Base-by-base conservation (phyloP, 345 rosid species). In the Lepidium aucheri region DNA sequence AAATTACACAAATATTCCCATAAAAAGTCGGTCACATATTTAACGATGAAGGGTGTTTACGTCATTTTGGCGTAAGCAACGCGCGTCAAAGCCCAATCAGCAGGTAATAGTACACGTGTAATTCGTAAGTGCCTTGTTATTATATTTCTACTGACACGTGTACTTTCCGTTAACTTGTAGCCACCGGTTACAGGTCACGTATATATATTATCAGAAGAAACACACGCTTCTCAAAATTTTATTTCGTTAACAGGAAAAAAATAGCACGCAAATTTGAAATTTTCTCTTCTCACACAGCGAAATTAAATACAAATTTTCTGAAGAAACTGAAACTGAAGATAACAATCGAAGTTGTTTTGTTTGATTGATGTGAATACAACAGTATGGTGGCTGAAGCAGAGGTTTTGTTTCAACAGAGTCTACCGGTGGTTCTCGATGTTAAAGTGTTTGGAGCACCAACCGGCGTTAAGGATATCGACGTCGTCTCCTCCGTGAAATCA, bases 361-460 rank as follows among this genome's bases (percentile, higher is more conserved):
- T 61, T 26, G 35, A 42, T 55, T 57, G 13, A 55, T 50, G 60
- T 8, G 47, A 53, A 53, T 67, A 39, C 3, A 16, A 69, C 75
- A 73, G 60, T 17, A 85, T 87, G 91, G 87, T 76, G 33, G 87
- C 87, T 62, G 95, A 83, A 78, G 79, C 83, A 54, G 87, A 84
- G 76, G 67, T 83, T 60, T 78, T 77, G 73, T 68, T 78, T 52
- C 82, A 76, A 65, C 83, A 79, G 76, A 83, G 81, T 72, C 73
- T 80, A 15, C 77, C 86, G 54, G 77, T 83, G 61, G 78, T 71
- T 65, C 58, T 82, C 67, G 89, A 83, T 55, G 85, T 81, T 50
- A 73, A 52, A 15, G 61, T 61, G 60, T 81, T 83, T 34, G 47
- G 66, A 28, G 16, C 51, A 67, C 42, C 71, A 18, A 38, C 46